Evolutionary conservation across 1,139 yeast species (phyloP).

Genomic region (Hansenula lynferdii): DNA sequence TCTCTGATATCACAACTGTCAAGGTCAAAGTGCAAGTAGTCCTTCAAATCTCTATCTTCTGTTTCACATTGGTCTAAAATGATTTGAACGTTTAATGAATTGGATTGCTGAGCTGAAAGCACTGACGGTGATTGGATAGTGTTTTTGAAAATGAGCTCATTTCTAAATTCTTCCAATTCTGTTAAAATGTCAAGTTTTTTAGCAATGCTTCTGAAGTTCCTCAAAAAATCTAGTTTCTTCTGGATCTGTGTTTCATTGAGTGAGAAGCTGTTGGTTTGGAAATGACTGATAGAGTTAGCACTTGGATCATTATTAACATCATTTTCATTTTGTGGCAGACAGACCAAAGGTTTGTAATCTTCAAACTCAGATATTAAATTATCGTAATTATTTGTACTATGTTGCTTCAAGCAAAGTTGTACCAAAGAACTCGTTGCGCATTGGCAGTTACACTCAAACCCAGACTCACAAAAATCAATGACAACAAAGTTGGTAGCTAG

Average conservation of each 20-base stretch:
- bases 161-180: constrained; percentile 11
- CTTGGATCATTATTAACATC: not conserved
- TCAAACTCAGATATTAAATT: not conserved
- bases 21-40: constrained; percentile 13
- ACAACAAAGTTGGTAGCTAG: not conserved
- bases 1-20: constrained; percentile 22
- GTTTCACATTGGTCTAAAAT: constrained; percentile 18
- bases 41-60: constrained; percentile 8
- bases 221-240: constrained; percentile 4
- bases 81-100: constrained; percentile 6
- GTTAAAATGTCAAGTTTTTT: constrained; percentile 5
- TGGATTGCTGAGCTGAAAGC: not conserved
- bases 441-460: constrained; percentile 9
- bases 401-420: constrained; percentile 4
- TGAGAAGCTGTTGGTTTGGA: too few relatives aligned
- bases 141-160: constrained; percentile 12
- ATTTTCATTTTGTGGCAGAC: constrained; percentile 1
- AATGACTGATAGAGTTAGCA: too few relatives aligned
- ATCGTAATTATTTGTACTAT: constrained; percentile 1
- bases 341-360: constrained; percentile 2
- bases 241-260: constrained; percentile 3
- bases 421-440: constrained; percentile 6
- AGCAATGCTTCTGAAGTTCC: constrained; percentile 10
- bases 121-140: constrained; percentile 1
- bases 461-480: not conserved